Conservation (phyloP, 2,329 filamentous ascomycete species). For the Phialophora expanda region DNA sequence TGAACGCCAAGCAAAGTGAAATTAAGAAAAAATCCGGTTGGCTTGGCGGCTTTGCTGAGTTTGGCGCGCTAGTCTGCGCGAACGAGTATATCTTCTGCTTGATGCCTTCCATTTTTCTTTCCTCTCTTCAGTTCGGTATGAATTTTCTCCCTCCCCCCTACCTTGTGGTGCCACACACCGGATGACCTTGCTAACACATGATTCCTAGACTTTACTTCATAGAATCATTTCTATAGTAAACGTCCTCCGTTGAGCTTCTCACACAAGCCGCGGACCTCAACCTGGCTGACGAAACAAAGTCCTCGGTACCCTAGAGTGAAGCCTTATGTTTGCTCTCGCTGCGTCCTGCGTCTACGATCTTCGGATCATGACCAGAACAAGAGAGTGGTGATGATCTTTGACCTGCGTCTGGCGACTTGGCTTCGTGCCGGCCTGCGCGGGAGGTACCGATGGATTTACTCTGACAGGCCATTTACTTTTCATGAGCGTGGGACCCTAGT, state of each 20-base stretch:
- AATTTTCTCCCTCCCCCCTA: constrained; percentile 1
- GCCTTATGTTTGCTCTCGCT: constrained; percentile 59
- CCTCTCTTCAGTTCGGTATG: neutral
- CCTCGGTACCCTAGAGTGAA: constrained; percentile 91
- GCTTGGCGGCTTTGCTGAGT: neutral
- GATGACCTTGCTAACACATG: neutral
- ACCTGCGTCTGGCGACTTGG: constrained; percentile 54
- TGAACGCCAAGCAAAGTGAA: neutral
- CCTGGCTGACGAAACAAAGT: constrained; percentile 91
- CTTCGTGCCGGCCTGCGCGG: constrained; percentile 40
- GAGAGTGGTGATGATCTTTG: constrained; percentile 95
- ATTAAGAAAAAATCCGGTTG: neutral
- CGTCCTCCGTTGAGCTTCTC: constrained; percentile 88
- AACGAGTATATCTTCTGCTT: neutral
- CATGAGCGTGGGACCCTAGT: constrained; percentile 37
- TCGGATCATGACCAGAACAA: constrained; percentile 49
- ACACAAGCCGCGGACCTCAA: constrained; percentile 92
- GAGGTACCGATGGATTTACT: constrained; percentile 41
- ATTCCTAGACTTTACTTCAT: constrained; percentile 50
- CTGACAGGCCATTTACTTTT: constrained; percentile 41
- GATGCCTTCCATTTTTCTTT: neutral
- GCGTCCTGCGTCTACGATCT: constrained; percentile 39
- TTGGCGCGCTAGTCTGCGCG: neutral
- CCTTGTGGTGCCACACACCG: neutral
- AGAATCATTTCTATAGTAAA: constrained; percentile 99